phyloP scores from a whole-genome alignment of 2,329 filamentous ascomycete genomes.

The Colletotrichum sp. region DNA sequence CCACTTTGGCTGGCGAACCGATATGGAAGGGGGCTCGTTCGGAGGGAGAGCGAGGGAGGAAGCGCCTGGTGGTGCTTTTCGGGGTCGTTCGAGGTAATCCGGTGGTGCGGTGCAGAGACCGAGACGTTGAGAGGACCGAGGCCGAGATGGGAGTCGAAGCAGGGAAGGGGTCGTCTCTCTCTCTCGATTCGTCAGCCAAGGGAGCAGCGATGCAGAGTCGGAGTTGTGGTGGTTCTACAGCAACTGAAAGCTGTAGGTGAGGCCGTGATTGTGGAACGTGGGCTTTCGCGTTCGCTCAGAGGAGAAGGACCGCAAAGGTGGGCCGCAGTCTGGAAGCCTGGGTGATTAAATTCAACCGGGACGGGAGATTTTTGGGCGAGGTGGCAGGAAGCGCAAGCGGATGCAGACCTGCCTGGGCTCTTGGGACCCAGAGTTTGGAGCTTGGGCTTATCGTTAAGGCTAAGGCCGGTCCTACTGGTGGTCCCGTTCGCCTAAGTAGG shows the following conservation, averaged over 20 bases:
- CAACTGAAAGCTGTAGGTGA: neutral
- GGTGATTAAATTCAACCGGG: constrained; percentile 7
- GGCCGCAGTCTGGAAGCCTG: neutral
- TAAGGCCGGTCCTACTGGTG: neutral
- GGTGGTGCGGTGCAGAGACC: neutral
- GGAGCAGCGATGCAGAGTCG: neutral
- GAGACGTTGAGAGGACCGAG: neutral
- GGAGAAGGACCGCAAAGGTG: neutral
- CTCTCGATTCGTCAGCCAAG: neutral
- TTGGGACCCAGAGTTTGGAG: neutral
- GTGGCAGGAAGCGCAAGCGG: constrained; percentile 20
- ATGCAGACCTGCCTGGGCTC: neutral
- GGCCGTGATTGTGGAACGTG: neutral
- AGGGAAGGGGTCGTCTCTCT: neutral
- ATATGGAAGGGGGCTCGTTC: neutral
- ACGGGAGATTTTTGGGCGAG: constrained; percentile 16
- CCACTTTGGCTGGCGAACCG: constrained; percentile 11
- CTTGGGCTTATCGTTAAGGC: constrained; percentile 15
- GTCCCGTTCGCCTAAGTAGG: neutral
- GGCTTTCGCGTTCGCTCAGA: neutral
- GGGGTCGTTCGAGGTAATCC: neutral
- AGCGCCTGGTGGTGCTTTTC: neutral
- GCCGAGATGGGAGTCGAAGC: neutral
- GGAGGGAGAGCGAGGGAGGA: neutral
- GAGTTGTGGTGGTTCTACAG: neutral